Percentiles rank a stretch among this genome's conserved stretches.
Conservation (phyloP, 306 rosid species). For the Acacia acuminata region DNA sequence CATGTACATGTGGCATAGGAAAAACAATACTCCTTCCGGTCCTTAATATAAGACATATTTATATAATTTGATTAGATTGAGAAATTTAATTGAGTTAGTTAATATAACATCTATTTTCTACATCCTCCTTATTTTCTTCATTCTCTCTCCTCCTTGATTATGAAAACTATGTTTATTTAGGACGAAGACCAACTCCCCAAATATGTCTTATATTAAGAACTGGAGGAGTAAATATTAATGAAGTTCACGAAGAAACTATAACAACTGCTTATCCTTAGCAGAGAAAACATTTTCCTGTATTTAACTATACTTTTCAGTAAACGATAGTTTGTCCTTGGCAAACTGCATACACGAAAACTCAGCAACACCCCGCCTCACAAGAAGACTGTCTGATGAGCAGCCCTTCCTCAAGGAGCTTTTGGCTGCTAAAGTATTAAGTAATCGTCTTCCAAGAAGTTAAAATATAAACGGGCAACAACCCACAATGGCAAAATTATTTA, state of each 20-base stretch:
- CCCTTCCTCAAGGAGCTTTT: conserved; percentile 14
- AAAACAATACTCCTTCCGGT: neutral
- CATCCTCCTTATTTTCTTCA: too few species aligned
- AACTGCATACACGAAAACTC: neutral
- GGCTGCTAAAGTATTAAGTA: neutral
- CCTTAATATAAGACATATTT: too few species aligned
- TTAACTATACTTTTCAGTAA: neutral
- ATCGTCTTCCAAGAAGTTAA: conserved; percentile 5
- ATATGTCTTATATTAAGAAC: too few species aligned
- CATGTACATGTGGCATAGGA: neutral
- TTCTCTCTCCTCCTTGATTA: too few species aligned
- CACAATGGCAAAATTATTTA: conserved; percentile 8
- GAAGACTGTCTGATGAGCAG: conserved; percentile 1
- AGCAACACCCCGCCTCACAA: neutral
- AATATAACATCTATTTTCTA: too few species aligned
- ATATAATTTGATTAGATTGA: too few species aligned
- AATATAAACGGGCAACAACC: conserved; percentile 8
- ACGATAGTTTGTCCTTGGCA: neutral
- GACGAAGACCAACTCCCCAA: too few species aligned
- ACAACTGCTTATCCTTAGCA: neutral
- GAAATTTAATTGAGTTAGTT: too few species aligned
- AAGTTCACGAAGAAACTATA: conserved; percentile 14
- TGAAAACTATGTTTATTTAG: too few species aligned
- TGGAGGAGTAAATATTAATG: neutral
- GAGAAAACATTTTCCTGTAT: neutral